Conservation (phyloP, 208 protist genomes). For the Zelonia costaricensis region DNA sequence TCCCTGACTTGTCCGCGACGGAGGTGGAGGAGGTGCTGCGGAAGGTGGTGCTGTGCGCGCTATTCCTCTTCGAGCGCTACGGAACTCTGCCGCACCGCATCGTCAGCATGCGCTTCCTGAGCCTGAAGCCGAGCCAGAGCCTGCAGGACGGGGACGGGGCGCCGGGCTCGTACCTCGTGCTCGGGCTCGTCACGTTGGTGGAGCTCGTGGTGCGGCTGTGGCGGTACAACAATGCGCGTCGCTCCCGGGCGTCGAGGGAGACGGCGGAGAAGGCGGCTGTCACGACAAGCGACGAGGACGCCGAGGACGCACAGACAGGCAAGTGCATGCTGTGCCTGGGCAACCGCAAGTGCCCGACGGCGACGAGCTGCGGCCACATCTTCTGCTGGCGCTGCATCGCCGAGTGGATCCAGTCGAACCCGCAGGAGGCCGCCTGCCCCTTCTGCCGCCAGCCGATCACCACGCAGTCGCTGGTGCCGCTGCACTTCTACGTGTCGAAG, state of each 20-base stretch:
- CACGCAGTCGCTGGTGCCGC: slow-evolving; percentile 69
- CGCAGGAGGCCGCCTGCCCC: slow-evolving; percentile 76
- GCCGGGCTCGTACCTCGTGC: slow-evolving; percentile 57
- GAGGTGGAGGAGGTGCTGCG: slow-evolving; percentile 65
- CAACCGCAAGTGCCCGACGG: slow-evolving; percentile 71
- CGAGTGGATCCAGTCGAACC: slow-evolving; percentile 85
- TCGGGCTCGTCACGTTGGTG: slow-evolving; percentile 70
- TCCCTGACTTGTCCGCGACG: slow-evolving; percentile 55
- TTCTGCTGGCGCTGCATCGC: slow-evolving; percentile 90
- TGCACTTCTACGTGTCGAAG: slow-evolving; percentile 83
- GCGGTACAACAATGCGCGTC: slow-evolving; percentile 41
- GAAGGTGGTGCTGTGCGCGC: slow-evolving; percentile 44
- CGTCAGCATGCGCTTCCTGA: slow-evolving; percentile 63
- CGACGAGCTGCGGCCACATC: slow-evolving; percentile 83
- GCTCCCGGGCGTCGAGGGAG: slow-evolving; percentile 9
- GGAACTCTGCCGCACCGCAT: slow-evolving; percentile 73
- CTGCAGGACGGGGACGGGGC: slow-evolving; percentile 61
- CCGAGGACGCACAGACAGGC: slow-evolving; percentile 40
- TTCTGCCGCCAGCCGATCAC: slow-evolving; percentile 87
- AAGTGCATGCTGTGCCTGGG: slow-evolving; percentile 90
- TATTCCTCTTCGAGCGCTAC: slow-evolving; percentile 87
- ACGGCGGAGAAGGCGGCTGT: slow-evolving; percentile 9
- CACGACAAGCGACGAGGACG: slow-evolving; percentile 51
- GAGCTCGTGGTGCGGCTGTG: slow-evolving; percentile 82
- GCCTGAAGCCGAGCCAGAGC: slow-evolving; percentile 59